Evolutionary conservation across 1,284 basidiomycete genomes (phyloP).

Genomic region (Sporisorium scitamineum): DNA sequence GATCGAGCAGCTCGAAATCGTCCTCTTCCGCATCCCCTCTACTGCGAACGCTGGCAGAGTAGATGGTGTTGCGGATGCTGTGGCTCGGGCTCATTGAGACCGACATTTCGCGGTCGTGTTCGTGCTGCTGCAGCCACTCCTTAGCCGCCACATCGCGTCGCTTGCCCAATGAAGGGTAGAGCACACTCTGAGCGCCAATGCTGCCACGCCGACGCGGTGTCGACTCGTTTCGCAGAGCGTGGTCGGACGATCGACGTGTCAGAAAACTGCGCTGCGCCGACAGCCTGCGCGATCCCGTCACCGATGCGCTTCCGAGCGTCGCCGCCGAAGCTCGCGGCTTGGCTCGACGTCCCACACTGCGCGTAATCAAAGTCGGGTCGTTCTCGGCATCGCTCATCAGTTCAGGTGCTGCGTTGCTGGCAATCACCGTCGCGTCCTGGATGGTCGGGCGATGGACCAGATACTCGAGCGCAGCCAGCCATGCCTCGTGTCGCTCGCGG

Average conservation of each 20-base stretch:
- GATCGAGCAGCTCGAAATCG: constrained; percentile 42
- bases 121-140: constrained; percentile 76
- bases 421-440: constrained; percentile 47
- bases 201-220: constrained; percentile 79
- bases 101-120: constrained; percentile 46
- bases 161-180: constrained; percentile 75
- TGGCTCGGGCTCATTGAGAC: constrained; percentile 39
- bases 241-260: constrained; percentile 63
- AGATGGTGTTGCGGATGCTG: constrained; percentile 30
- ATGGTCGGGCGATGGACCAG: constrained; percentile 54
- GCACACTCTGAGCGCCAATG: constrained; percentile 73
- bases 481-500: constrained; percentile 94
- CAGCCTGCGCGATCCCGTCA: constrained; percentile 47
- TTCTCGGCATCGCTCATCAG: constrained; percentile 41
- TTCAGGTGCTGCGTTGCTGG: constrained; percentile 35
- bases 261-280: constrained; percentile 66
- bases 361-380: constrained; percentile 28
- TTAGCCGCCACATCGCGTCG: constrained; percentile 87
- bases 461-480: constrained; percentile 76
- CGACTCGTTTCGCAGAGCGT: constrained; percentile 69
- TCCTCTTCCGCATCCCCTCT: constrained; percentile 23
- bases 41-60: constrained; percentile 34
- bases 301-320: constrained; percentile 34
- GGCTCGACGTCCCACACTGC: constrained; percentile 29
- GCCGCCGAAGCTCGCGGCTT: constrained; percentile 35